Evolutionary conservation across 805 yeast species (phyloP), one percentile per base, ranked within the genome.

Genomic region (Starmerella floris): DNA sequence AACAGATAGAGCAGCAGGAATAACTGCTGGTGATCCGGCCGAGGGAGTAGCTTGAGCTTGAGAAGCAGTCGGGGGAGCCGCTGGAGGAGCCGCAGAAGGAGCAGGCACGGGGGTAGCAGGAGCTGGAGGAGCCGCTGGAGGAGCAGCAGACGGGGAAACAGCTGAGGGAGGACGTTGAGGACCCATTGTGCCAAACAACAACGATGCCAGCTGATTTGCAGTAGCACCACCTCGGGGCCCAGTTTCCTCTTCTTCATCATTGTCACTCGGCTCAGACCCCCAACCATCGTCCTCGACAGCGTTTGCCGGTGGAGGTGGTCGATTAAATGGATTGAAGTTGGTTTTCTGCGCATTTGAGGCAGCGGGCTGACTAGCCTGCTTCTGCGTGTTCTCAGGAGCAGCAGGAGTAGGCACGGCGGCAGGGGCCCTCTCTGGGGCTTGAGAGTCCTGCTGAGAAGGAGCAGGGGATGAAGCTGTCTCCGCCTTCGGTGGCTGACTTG

Each of bases 121-220:
- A 35, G 40, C 42, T 17, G 39, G 45, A 22, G 56, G 51, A 8
- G 38, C 44, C 4, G 39, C 26, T 2, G 45, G 37, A 13, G 41
- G 46, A 4, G 39, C 17, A 6, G 45, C 43, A 8, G 36, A 10
- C n/a, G 51, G 43, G 5, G 39, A 35, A 19, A 23, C 45, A 19
- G 52, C 30, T 31, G 43, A 27, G 16, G 43, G 32, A 11, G 43
- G 15, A 23, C 55, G 45, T 23, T 54, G 54, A 3, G 54, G 40
- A 25, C 58, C 67, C 69, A 66, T 66, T 5, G 66, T 59, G 9
- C 69, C 65, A 44, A 65, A 66, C 44, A 65, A 51, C 45, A 64
- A 46, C 20, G 68, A 63, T 5, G 70, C 70, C 23, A 65, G 54
- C 41, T 63, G 63, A 3, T 66, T 60, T 9, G 70, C 63, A 25